These are phyloP conservation scores for Cladorrhinum sp. DNA, from an alignment of 2,329 filamentous ascomycete species.

Conservation along the genomic window DNA sequence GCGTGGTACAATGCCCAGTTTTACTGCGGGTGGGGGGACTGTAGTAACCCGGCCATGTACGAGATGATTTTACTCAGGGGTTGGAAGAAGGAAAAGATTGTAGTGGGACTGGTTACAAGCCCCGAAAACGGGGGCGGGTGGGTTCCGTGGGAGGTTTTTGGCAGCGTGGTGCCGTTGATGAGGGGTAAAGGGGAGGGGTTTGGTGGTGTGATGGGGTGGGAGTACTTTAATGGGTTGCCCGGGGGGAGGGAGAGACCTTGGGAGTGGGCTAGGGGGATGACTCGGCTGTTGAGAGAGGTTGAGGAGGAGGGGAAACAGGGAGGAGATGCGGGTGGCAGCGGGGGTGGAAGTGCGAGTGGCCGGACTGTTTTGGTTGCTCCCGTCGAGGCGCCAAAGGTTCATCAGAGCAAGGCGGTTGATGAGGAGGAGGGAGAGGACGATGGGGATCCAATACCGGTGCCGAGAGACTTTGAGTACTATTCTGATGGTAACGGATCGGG, in stretches of 20 bases:
- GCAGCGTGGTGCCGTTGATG: conserved; percentile 55
- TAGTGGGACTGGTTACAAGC: conserved; percentile 73
- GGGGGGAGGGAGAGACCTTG: conserved; percentile 59
- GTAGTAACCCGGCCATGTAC: conserved; percentile 49
- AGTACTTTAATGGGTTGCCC: conserved; percentile 73
- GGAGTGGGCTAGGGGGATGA: conserved; percentile 71
- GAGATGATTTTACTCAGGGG: conserved; percentile 50
- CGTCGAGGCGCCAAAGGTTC: neutral
- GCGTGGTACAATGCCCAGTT: conserved; percentile 83
- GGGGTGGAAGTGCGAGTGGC: neutral
- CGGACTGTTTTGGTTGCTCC: neutral
- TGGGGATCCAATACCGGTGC: conserved; percentile 20
- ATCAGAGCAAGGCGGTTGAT: conserved; percentile 24
- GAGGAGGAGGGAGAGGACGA: conserved; percentile 21
- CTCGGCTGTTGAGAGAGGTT: conserved; percentile 34
- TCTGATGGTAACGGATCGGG: conserved; percentile 27
- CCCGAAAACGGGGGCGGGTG: conserved; percentile 66
- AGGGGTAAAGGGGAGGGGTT: conserved; percentile 64
- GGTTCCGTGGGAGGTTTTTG: conserved; percentile 57
- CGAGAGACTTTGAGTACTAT: conserved; percentile 32
- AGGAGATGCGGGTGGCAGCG: conserved; percentile 13
- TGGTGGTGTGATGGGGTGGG: conserved; percentile 80
- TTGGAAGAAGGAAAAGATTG: conserved; percentile 66
- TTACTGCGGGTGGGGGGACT: conserved; percentile 79
- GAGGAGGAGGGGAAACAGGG: conserved; percentile 9